These are phyloP conservation scores for Royoungia palumana DNA, from an alignment of 768 basidiomycete species.

Conservation along the genomic window DNA sequence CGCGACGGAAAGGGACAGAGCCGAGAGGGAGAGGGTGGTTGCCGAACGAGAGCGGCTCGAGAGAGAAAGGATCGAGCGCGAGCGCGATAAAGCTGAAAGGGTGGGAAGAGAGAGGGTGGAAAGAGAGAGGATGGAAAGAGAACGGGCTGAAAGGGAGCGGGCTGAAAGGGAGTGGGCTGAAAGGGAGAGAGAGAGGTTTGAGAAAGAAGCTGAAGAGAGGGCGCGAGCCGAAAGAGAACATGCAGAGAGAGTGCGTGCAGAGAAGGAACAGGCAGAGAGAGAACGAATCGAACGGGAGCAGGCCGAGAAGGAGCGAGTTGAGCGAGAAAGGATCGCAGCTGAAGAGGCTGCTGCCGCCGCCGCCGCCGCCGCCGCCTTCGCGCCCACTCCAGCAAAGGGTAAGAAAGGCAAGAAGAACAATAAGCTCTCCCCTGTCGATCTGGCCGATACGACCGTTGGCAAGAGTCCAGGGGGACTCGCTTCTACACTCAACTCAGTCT, in stretches of 20 bases:
- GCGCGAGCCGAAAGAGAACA: background rate
- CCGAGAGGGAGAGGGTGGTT: conserved; percentile 11
- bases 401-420: conserved; percentile 23
- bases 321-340: conserved; percentile 11
- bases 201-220: too few relatives aligned
- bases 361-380: background rate
- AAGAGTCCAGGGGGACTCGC: conserved; percentile 39
- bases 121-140: conserved; percentile 5
- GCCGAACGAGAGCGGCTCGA: conserved; percentile 7
- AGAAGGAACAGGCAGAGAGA: background rate
- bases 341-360: conserved; percentile 3
- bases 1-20: conserved; percentile 11
- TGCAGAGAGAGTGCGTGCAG: background rate
- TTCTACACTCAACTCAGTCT: conserved; percentile 45
- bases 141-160: background rate
- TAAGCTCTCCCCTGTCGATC: conserved; percentile 32
- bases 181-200: background rate
- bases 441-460: conserved; percentile 36
- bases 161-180: background rate
- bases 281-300: background rate
- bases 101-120: conserved; percentile 7
- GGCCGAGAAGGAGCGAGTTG: conserved; percentile 2
- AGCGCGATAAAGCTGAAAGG: conserved; percentile 2
- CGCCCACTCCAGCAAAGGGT: conserved; percentile 4
- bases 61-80: conserved; percentile 3